These are phyloP conservation scores for Stentor coeruleus DNA, from an alignment of 73 alveolate genomes.

Conservation along the genomic window DNA sequence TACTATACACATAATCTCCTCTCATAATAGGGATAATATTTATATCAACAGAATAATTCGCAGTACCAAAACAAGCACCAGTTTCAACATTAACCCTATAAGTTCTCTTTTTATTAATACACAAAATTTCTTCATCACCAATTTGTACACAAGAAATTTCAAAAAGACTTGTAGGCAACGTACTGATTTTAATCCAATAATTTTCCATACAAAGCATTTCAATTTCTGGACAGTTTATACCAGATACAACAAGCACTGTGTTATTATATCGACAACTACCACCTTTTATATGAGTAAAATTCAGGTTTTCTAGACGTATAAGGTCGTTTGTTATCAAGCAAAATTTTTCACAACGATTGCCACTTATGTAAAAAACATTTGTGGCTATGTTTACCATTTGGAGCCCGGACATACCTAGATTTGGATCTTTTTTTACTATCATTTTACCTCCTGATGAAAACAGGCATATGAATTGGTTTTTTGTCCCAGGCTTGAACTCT, in stretches of 20 bases:
- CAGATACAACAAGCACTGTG: not conserved
- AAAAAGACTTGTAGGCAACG: not conserved
- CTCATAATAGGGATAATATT: not conserved
- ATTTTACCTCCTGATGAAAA: not conserved
- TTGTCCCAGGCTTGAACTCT: not conserved
- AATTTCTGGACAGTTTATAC: not conserved
- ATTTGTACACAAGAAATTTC: not conserved
- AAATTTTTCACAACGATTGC: not conserved
- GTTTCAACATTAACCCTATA: conserved; percentile 1
- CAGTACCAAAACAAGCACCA: not conserved
- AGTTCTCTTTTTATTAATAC: not conserved
- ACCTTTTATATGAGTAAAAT: not conserved
- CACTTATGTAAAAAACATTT: not conserved
- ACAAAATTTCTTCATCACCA: not conserved
- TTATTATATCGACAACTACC: not conserved
- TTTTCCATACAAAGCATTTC: not conserved
- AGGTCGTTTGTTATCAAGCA: not conserved
- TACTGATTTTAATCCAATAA: not conserved
- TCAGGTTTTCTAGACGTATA: not conserved
- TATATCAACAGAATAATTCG: not conserved
- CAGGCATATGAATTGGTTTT: not conserved
- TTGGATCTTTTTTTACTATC: not conserved
- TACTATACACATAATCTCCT: not conserved
- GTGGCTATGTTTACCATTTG: not conserved
- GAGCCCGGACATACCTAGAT: not conserved